A percentile compares a stretch with the other conserved stretches of the same genome.
These are phyloP conservation scores for Tetrapisispora pingtungensis DNA, from an alignment of 805 yeast species.

Conservation along the genomic window DNA sequence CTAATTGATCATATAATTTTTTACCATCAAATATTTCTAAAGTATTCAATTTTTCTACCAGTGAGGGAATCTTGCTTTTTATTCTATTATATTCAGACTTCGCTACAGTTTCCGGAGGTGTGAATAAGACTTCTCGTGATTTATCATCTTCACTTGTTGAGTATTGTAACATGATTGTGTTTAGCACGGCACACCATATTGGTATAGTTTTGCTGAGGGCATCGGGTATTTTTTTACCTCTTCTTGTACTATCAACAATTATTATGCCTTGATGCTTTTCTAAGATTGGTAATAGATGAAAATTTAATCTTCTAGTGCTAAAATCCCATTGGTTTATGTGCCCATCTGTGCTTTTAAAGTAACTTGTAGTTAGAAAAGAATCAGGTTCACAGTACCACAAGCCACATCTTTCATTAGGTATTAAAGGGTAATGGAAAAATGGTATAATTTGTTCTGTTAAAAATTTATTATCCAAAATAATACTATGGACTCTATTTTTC, in stretches of 20 bases:
- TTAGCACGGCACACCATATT: constrained; percentile 81
- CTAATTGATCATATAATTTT: constrained; percentile 26
- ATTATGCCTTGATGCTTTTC: constrained; percentile 37
- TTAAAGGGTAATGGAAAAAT: constrained; percentile 37
- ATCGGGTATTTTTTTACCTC: constrained; percentile 81
- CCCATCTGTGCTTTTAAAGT: constrained; percentile 89
- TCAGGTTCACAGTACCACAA: constrained; percentile 63
- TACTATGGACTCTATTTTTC: constrained; percentile 61
- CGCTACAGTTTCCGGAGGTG: constrained; percentile 48
- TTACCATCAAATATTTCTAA: constrained; percentile 33
- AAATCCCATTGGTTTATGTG: constrained; percentile 77
- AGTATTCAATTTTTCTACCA: constrained; percentile 36
- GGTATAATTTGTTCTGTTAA: constrained; percentile 28
- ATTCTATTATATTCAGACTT: constrained; percentile 49
- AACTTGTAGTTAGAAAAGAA: constrained; percentile 38
- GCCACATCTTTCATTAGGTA: constrained; percentile 83
- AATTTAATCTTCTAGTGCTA: constrained; percentile 59
- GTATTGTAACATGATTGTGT: constrained; percentile 39
- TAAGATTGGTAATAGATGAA: constrained; percentile 53
- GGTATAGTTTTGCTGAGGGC: constrained; percentile 81
- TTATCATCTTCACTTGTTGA: constrained; percentile 5
- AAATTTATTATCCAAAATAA: constrained; percentile 49
- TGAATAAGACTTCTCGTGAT: constrained; percentile 31
- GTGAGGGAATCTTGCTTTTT: constrained; percentile 34
- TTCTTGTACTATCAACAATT: constrained; percentile 74